Evolutionary conservation across 495 filamentous ascomycete genomes (phyloP), one percentile per base, ranked within the genome.

Genomic region (Neurospora tetraspora): DNA sequence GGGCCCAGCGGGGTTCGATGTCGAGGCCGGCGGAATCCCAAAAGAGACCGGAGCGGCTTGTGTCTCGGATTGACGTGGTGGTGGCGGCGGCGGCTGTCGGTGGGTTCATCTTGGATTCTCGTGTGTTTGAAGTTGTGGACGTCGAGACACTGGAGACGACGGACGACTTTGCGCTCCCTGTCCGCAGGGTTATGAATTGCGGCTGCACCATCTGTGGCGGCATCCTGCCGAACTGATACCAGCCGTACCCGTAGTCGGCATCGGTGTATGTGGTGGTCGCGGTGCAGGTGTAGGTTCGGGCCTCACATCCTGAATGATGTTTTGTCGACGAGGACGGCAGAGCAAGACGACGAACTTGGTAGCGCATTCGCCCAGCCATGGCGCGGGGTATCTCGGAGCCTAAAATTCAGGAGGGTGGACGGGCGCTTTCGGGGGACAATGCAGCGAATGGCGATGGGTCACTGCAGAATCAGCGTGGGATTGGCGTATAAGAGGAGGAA

Each of bases 1-100:
- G 75, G n/a, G 74, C 75, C 53, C 80, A 80, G n/a, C 72, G 73
- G 65, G 77, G 73, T 68, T 76, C 76, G 1, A 71, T 73, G 37
- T 77, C 75, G 27, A 78, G 70, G n/a, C 75, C 73, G 69, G 69
- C 71, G 59, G 74, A 69, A 36, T 80, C 77, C 78, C 78, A 80
- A 39, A 69, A 73, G 68, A 80, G 73, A 9, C 78, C 78, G 34
- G 76, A 78, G 20, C 73, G 72, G 42, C 68, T 78, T 68, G 77
- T 34, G 76, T 79, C 76, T 70, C 74, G 72, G 68, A 74, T 75
- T 53, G 53, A 8, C 23, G 23, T 16, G 23, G 53, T 6, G 40
- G 40, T 0, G 53, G 53, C 12, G 23, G 47, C 20, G 11, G 53
- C 0, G 23, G 47, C 47, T 31, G 3, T 31, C 31, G 31, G 31